Percentiles rank a stretch among this genome's conserved stretches.
phyloP scores from a whole-genome alignment of 176 grass and related monocot species.

The Oryza officinalis region DNA sequence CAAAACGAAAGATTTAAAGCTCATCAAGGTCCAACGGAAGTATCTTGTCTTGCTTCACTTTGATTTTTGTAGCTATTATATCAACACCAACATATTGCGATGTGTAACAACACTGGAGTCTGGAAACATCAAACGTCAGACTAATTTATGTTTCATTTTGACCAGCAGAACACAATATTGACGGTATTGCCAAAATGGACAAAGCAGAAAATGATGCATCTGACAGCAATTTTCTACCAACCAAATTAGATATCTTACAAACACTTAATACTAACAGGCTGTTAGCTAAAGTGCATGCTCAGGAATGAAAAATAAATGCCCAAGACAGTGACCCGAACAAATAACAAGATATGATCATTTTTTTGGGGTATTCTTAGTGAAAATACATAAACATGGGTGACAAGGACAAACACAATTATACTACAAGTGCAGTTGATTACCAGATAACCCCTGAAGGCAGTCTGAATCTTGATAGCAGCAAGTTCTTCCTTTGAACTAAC shows the following conservation, averaged over 20 bases:
- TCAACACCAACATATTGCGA: conserved; percentile 7
- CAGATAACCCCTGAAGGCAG: conserved; percentile 82
- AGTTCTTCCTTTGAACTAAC: conserved; percentile 65
- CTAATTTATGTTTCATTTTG: conserved; percentile 26
- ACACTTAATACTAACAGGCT: conserved; percentile 24
- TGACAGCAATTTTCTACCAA: conserved; percentile 44
- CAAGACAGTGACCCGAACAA: not conserved
- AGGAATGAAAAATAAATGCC: conserved; percentile 8
- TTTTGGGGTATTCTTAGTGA: not conserved
- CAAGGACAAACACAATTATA: conserved; percentile 16
- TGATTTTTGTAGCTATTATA: conserved; percentile 23
- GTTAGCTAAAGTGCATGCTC: conserved; percentile 3
- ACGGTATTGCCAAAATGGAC: conserved; percentile 17
- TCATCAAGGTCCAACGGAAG: not conserved
- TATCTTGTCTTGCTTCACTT: not conserved
- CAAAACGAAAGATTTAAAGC: conserved; percentile 4
- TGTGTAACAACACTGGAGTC: conserved; percentile 14
- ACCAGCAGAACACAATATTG: conserved; percentile 31
- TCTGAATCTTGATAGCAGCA: conserved; percentile 85
- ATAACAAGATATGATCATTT: not conserved
- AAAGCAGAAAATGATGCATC: conserved; percentile 33
- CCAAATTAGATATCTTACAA: conserved; percentile 37
- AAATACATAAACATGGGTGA: not conserved
- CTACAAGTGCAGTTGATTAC: conserved; percentile 41
- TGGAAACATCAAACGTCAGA: conserved; percentile 39